phyloP scores from a whole-genome alignment of 345 rosid species.

The Dipteronia sinensis region DNA sequence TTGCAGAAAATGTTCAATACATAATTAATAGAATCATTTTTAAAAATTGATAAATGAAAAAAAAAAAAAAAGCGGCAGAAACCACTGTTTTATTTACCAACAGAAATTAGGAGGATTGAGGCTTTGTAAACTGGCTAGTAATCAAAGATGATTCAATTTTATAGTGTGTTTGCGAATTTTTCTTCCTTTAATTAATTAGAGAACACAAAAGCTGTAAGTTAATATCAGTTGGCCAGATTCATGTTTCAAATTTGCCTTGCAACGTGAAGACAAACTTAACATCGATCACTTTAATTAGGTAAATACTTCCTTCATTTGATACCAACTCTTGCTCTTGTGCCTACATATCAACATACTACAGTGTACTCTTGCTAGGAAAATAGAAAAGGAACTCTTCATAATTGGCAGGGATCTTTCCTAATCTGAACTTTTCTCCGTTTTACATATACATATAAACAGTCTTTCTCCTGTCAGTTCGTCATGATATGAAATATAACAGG shows the following conservation, averaged over 20 bases:
- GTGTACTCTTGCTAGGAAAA: too few species aligned
- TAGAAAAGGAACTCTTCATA: too few species aligned
- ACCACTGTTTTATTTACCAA: background rate
- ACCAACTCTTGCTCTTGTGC: background rate
- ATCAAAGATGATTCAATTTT: background rate
- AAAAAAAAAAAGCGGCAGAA: too few species aligned
- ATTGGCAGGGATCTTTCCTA: background rate
- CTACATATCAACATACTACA: too few species aligned
- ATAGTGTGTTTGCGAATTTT: background rate
- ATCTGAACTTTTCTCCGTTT: too few species aligned
- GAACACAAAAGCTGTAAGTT: background rate
- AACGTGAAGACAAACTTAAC: conserved; percentile 2
- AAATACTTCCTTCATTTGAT: background rate
- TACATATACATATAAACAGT: too few species aligned
- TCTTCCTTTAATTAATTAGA: conserved; percentile 1
- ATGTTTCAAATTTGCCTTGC: conserved; percentile 12
- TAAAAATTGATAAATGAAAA: too few species aligned
- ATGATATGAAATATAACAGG: too few species aligned
- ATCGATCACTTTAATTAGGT: conserved; percentile 2
- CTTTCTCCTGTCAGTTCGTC: too few species aligned
- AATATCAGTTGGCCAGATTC: conserved; percentile 9
- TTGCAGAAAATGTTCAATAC: too few species aligned
- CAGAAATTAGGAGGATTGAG: background rate
- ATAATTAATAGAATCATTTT: too few species aligned
- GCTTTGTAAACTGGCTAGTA: background rate